Evolutionary conservation across 768 basidiomycete genomes (phyloP), one percentile per base, ranked within the genome.

Genomic region (Boletus reticulatus): DNA sequence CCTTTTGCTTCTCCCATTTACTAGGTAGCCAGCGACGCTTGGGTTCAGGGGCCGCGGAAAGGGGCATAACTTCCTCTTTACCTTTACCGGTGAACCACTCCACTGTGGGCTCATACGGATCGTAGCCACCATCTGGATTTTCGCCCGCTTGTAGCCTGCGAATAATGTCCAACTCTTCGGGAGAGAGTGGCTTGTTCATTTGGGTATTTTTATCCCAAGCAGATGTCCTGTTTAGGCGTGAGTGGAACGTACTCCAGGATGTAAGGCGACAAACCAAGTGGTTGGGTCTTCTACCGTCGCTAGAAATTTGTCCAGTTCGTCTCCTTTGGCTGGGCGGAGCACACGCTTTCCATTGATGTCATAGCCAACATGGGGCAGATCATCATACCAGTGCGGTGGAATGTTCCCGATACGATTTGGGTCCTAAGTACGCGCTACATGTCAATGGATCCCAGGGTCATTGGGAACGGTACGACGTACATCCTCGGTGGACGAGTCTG

Each of bases 1-100:
- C 95, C 84, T 99, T 99, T 80, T 97, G 87, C 74, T 97, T 98
- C 75, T 98, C 97, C 97, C 97, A 99, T 77, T 95, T 98, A 75
- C 93, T 96, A 14, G 95, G 93, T 13, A 98, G 82, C 87, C 95
- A 99, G 45, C 97, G 83, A 51, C 93, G 83, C 74, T 99, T 99
- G 19, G 97, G 97, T 69, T 98, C 94, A 3, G 94, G 92, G 27
- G 90, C 89, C 31, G 85, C 84, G 12, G 88, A 91, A 14, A 99
- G 72, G 22, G 97, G 97, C 94, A 94, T 98, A 20, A 88, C 75
- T 74, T 95, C 92, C 67, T 97, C 92, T 67, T 93, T 94, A 13
- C 94, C 94, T 72, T 93, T 89, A 4, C 92, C 93, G 12, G 96
- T 96, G 72, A 98, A 99, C 93, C 94, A 98, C 70, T 98, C 95